Evolutionary conservation across 2,329 filamentous ascomycete species (phyloP).

Genomic region (Pseudogymnoascus pannorum): DNA sequence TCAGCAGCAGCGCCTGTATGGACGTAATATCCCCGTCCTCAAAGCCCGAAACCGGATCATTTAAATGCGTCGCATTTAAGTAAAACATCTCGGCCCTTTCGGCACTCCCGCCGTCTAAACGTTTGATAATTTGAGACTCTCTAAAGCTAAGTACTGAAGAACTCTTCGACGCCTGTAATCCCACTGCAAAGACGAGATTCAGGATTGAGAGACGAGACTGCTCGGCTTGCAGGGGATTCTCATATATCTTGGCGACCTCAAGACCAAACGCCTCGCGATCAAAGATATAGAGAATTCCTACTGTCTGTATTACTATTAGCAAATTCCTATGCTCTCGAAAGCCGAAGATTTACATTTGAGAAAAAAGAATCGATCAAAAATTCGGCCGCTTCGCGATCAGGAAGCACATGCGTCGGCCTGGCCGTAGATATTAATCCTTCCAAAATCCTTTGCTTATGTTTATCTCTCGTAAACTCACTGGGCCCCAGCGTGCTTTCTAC

Average conservation of each 20-base stretch:
- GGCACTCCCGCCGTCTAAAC: slow-evolving; percentile 3
- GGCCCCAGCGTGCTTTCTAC: slow-evolving; percentile 22
- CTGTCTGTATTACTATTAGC: slow-evolving; percentile 1
- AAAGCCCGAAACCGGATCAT: slow-evolving; percentile 28
- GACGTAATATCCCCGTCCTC: slow-evolving; percentile 60
- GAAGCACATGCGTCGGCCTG: slow-evolving; percentile 10
- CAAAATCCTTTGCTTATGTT: slow-evolving; percentile 21
- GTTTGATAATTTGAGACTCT: slow-evolving; percentile 10
- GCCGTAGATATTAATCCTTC: slow-evolving; percentile 17
- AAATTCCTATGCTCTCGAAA: not conserved
- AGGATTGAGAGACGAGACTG: slow-evolving; percentile 14
- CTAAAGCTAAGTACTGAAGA: not conserved
- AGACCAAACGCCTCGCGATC: slow-evolving; percentile 7
- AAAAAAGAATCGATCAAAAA: slow-evolving; percentile 13
- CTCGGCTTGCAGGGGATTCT: slow-evolving; percentile 12
- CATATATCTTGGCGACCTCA: slow-evolving; percentile 9
- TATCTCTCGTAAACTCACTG: slow-evolving; percentile 22
- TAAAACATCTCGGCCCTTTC: slow-evolving; percentile 17
- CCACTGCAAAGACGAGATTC: slow-evolving; percentile 16
- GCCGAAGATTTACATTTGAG: slow-evolving; percentile 1
- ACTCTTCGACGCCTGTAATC: slow-evolving; percentile 13
- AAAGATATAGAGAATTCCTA: slow-evolving; percentile 11
- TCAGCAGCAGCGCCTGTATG: slow-evolving; percentile 55
- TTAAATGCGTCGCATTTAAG: slow-evolving; percentile 13
- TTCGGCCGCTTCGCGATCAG: slow-evolving; percentile 10